These are phyloP conservation scores for Persicaria maculosa DNA, from an alignment of 148 eudicot species.

Conservation along the genomic window DNA sequence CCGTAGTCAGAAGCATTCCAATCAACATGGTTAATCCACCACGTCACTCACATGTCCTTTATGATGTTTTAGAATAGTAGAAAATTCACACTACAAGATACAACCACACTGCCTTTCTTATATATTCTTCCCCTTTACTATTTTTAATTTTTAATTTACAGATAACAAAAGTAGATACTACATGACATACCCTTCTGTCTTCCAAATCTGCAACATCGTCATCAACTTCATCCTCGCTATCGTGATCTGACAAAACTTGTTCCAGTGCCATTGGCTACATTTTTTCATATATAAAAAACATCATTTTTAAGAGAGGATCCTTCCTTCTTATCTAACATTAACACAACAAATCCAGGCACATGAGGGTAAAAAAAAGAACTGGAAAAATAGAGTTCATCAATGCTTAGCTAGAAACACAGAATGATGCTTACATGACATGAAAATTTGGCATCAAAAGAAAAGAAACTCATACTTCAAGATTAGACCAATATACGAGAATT, in stretches of 20 bases:
- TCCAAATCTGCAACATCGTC: slow-evolving; percentile 98
- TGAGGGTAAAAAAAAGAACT: neutral
- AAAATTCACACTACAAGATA: neutral
- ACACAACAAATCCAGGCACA: neutral
- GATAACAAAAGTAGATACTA: slow-evolving; percentile 12
- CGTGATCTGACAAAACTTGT: slow-evolving; percentile 85
- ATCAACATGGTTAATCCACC: neutral
- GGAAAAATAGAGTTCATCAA: neutral
- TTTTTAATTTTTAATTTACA: neutral
- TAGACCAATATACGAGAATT: neutral
- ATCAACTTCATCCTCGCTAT: slow-evolving; percentile 99
- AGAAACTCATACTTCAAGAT: slow-evolving; percentile 3
- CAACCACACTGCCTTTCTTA: neutral
- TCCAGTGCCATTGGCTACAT: slow-evolving; percentile 81
- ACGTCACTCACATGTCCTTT: neutral
- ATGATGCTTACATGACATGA: neutral
- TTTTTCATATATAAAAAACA: slow-evolving; percentile 2
- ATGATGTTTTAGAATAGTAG: neutral
- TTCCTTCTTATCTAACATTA: neutral
- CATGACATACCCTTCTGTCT: slow-evolving; percentile 77
- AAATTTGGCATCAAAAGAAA: neutral
- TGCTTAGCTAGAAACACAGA: neutral
- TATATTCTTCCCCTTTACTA: neutral
- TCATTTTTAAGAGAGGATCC: neutral
- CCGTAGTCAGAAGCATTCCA: neutral